Evolutionary conservation across 2,329 filamentous ascomycete genomes (phyloP).

Genomic region (Calonectria multiphialidica): DNA sequence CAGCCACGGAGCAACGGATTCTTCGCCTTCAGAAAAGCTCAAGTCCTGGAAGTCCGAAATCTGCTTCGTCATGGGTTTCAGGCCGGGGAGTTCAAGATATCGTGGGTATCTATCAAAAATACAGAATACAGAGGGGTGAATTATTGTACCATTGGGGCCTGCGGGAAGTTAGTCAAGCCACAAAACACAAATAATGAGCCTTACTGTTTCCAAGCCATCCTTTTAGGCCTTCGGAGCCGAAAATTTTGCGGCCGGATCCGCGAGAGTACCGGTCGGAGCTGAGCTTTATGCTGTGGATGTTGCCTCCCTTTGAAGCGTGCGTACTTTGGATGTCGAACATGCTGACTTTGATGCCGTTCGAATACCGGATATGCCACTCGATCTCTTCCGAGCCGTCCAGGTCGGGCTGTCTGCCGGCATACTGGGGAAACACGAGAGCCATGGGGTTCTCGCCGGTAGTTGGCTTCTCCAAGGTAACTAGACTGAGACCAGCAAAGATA

Average conservation of each 20-base stretch:
- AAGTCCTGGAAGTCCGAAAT: conserved; percentile 39
- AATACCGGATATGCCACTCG: conserved; percentile 37
- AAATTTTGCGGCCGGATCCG: conserved; percentile 31
- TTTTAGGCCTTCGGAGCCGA: conserved; percentile 20
- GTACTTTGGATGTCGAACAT: conserved; percentile 42
- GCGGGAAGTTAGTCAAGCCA: background rate
- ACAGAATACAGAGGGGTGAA: conserved; percentile 40
- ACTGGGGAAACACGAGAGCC: conserved; percentile 38
- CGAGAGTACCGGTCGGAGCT: conserved; percentile 33
- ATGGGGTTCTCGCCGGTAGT: conserved; percentile 21
- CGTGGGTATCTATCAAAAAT: conserved; percentile 40
- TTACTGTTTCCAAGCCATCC: conserved; percentile 36
- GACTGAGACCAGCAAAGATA: conserved; percentile 26
- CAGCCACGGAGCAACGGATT: conserved; percentile 37
- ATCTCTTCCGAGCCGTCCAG: conserved; percentile 41
- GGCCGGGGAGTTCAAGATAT: conserved; percentile 32
- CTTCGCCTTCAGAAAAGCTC: conserved; percentile 16
- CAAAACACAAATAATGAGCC: fast-evolving
- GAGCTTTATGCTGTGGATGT: conserved; percentile 33
- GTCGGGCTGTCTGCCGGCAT: conserved; percentile 34
- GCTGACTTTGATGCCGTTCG: conserved; percentile 34
- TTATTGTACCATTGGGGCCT: conserved; percentile 35
- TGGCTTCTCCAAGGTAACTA: conserved; percentile 17
- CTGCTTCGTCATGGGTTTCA: conserved; percentile 30
- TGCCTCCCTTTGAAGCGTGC: conserved; percentile 17